A percentile compares a stretch with the other conserved stretches of the same genome.
These are phyloP conservation scores for Amylostereum areolatum DNA, from an alignment of 1,284 basidiomycete genomes.

Conservation along the genomic window DNA sequence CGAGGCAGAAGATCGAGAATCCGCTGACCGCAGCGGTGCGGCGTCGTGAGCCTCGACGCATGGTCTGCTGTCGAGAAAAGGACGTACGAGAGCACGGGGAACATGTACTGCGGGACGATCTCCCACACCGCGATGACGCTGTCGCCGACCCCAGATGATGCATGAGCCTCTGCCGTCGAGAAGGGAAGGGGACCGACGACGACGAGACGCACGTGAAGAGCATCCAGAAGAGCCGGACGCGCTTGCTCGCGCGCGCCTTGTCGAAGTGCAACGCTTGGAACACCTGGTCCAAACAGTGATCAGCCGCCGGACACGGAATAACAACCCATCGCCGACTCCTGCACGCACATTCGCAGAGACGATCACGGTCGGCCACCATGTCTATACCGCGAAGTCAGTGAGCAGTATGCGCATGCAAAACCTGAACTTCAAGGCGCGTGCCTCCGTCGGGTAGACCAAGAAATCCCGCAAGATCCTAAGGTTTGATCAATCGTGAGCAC, in stretches of 20 bases:
- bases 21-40: constrained; percentile 42
- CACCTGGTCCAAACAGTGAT: constrained; percentile 38
- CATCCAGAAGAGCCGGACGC: constrained; percentile 52
- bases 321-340: not conserved
- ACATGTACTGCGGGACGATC: constrained; percentile 36
- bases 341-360: constrained; percentile 18
- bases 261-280: constrained; percentile 52
- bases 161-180: constrained; percentile 1
- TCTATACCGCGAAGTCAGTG: constrained; percentile 7
- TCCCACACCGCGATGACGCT: constrained; percentile 24
- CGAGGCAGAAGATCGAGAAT: constrained; percentile 54
- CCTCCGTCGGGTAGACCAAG: constrained; percentile 30
- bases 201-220: constrained; percentile 42
- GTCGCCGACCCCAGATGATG: constrained; percentile 14
- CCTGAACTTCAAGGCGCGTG: not conserved
- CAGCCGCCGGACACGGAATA: constrained; percentile 22
- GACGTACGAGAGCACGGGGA: constrained; percentile 4
- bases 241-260: constrained; percentile 44
- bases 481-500: no score
- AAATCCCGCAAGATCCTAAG: constrained; percentile 21
- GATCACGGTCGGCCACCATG: constrained; percentile 30
- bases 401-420: no score
- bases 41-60: no score
- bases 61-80: no score
- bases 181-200: constrained; percentile 25